Percentiles rank a stretch among this genome's conserved stretches.
These are phyloP conservation scores for Alternaria panax DNA, from an alignment of 2,329 filamentous ascomycete species.

Conservation along the genomic window DNA sequence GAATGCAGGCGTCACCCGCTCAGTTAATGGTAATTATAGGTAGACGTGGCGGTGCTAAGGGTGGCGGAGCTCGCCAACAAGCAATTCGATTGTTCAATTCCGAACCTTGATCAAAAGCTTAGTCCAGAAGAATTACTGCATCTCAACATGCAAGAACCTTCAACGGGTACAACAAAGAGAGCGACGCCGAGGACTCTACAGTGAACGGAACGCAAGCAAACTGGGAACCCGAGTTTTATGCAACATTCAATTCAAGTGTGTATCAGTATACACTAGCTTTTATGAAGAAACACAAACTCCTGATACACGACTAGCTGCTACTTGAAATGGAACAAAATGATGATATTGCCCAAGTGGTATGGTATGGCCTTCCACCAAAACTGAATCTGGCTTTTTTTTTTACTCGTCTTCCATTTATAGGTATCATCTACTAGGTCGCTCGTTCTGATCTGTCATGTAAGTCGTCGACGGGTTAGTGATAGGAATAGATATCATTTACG, in stretches of 20 bases:
- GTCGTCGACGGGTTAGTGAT: not conserved
- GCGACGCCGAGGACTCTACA: not conserved
- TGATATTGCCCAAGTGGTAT: not conserved
- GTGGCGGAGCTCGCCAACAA: constrained; percentile 6
- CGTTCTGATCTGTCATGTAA: not conserved
- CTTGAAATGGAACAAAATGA: not conserved
- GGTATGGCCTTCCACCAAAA: not conserved
- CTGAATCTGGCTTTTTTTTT: not conserved
- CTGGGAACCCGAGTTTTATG: not conserved
- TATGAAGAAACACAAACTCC: not conserved
- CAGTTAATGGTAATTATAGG: constrained; percentile 12
- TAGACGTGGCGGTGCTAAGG: constrained; percentile 3
- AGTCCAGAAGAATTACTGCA: not conserved
- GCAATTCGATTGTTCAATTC: constrained; percentile 1
- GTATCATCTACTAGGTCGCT: not conserved
- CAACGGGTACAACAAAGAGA: not conserved
- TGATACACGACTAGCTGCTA: not conserved
- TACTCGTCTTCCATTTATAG: not conserved
- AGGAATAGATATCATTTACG: not conserved
- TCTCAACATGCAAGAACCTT: not conserved
- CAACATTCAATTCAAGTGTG: not conserved
- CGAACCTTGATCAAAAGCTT: not conserved
- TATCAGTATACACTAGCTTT: not conserved
- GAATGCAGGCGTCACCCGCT: constrained; percentile 7
- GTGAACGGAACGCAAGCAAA: not conserved